These are phyloP conservation scores for Trichophyton schoenleinii DNA, from an alignment of 2,329 filamentous ascomycete species.

Conservation along the genomic window DNA sequence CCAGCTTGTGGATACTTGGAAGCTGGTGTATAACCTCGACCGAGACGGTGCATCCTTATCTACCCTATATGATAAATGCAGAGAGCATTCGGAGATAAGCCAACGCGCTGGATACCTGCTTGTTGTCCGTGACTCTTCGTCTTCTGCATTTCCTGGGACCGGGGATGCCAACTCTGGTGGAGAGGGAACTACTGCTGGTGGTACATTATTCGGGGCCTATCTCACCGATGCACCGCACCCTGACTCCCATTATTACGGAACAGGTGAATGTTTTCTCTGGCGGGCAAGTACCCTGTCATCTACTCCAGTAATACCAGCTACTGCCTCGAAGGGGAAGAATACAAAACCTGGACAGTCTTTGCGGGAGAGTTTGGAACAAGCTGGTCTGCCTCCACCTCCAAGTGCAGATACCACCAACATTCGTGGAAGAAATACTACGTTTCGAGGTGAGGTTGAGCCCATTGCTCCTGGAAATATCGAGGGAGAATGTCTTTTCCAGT, in stretches of 20 bases:
- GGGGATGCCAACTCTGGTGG: constrained; percentile 6
- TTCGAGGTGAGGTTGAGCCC: constrained; percentile 27
- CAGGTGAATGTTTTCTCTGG: constrained; percentile 92
- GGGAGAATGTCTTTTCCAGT: neutral
- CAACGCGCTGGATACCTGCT: constrained; percentile 76
- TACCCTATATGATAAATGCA: constrained; percentile 73
- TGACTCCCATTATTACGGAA: constrained; percentile 77
- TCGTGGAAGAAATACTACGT: constrained; percentile 47
- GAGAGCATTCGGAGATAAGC: constrained; percentile 50
- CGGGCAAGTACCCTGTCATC: constrained; percentile 55
- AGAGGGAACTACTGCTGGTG: constrained; percentile 26
- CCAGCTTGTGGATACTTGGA: constrained; percentile 79
- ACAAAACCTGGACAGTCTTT: neutral
- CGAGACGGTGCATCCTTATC: constrained; percentile 78
- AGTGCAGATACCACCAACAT: constrained; percentile 52
- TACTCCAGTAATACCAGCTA: constrained; percentile 23
- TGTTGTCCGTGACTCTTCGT: constrained; percentile 60
- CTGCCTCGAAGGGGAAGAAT: constrained; percentile 6
- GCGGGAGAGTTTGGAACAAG: constrained; percentile 36
- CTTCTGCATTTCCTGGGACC: constrained; percentile 8
- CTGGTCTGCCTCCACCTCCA: constrained; percentile 56
- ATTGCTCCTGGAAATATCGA: neutral
- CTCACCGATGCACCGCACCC: constrained; percentile 79
- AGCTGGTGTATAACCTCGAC: constrained; percentile 75
- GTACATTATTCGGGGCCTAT: constrained; percentile 73